Evolutionary conservation across 2,329 filamentous ascomycete species (phyloP), one percentile per base, ranked within the genome.

Genomic region (Karstenula rhodostoma): DNA sequence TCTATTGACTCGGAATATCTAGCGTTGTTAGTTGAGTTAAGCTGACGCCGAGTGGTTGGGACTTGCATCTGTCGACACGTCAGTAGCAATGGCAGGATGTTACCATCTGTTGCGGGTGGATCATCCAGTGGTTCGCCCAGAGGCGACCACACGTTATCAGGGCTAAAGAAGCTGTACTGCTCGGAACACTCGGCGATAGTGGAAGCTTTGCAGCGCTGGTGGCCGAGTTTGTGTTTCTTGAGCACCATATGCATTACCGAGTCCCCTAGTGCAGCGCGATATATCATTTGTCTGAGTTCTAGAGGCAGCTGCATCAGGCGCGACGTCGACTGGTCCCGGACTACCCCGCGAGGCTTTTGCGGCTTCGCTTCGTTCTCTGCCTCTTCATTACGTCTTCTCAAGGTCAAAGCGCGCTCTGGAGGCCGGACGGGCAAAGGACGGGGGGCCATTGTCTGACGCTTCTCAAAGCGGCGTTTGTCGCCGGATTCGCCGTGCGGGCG

Each of bases 51-150:
- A 40, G 33, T 35, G 37, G 29, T 4, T 6, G n/a, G 27, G 32
- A 25, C 60, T 43, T 61, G 67, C 66, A 68, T 60, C 35, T 69
- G 67, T 13, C 77, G 72, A 56, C 71, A 78, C 22, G 68, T 67
- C 19, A 77, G 70, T 27, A 81, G 65, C 32, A 73, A 71, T 15
- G 77, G 70, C 19, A 77, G 59, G 3, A 80, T 69, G 13, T 77
- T 43, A 3, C 65, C 67, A 29, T 69, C 65, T 1, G 65, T 67
- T 12, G 49, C 32, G 12, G 49, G 49, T n/a, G 57, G 57, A 25
- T 67, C 61, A 1, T 56, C 55, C 12, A 35, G 33, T 7, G 49
- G 54, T 9, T 62, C 67, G 25, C 33, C 55, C 40, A 42, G 40
- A 3, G 61, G 56, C 9, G 50, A 23, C 66, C 66, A 68, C 2